Base-by-base conservation (phyloP, 306 rosid genomes). In the Ammopiptanthus mongolicus region DNA sequence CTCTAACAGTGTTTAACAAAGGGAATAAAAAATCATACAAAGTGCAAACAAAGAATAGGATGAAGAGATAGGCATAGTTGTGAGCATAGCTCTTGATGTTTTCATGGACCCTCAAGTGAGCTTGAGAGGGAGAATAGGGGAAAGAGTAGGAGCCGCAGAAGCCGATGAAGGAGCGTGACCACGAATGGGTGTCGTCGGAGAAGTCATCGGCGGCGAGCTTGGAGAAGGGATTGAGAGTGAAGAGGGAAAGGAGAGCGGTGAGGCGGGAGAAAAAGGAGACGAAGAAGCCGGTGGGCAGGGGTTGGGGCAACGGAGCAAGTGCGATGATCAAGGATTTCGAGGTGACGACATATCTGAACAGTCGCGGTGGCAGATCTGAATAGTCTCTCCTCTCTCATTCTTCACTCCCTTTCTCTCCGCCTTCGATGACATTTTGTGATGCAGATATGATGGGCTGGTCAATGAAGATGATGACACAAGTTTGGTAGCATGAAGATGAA, bases 81-180 rank as follows among this genome's bases (percentile, higher is more conserved):
- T 96, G 92, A 65, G 93, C 93, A 59, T 90, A 95, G 60, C 98
- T 93, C 79, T 91, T 95, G 64, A 91, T 85, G 74, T 95, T 95
- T 82, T 95, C 98, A 7, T 88, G 97, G 15, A 88, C 93, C 70
- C 98, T 84, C 37, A 95, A 51, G 3, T 91, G 90, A 34, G 97
- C 96, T 69, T 91, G 98, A 25, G 95, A 84, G 8, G 93, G 44
- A 0, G 95, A 86, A 8, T 94, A 83, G 59, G 98, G 98, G 74
- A 95, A 88, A 0, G 96, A 91, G 74, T 95, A 95, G 2, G 97
- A 90, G 3, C 79, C 78, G 1, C 11, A 81, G 18, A 64, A 85
- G 12, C 88, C 97, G 29, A 95, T 0, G 31, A 91, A 91, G 67
- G 81, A 78, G n/a, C 70, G 78, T 5, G 96, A 88, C 97, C 98